Percentiles rank a stretch among this genome's conserved stretches.
phyloP scores from a whole-genome alignment of 2,329 filamentous ascomycete genomes.

The Thelonectria discophora region DNA sequence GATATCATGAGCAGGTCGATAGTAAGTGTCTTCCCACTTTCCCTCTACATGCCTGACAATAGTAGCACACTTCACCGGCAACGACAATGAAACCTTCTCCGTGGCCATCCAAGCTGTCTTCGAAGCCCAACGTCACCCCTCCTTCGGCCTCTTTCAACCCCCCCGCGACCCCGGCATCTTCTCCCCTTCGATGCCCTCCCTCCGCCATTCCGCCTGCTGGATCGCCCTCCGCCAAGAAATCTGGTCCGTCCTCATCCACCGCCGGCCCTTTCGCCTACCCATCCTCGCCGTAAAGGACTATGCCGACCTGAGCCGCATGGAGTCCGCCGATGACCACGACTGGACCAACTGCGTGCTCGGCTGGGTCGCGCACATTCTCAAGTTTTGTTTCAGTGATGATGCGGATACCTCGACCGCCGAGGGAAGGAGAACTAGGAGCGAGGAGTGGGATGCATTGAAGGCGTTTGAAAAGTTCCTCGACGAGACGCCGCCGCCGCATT shows the following conservation, averaged over 20 bases:
- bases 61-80: conserved; percentile 26
- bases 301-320: conserved; percentile 15
- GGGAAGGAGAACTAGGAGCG: background rate
- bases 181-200: conserved; percentile 21
- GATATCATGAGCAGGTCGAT: conserved; percentile 31
- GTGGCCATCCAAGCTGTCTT: conserved; percentile 27
- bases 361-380: conserved; percentile 28
- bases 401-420: background rate
- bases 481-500: conserved; percentile 19
- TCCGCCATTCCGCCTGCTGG: conserved; percentile 24
- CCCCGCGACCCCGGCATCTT: conserved; percentile 23
- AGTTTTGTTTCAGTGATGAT: conserved; percentile 23
- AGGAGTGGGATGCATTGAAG: conserved; percentile 26
- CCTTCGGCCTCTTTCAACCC: conserved; percentile 17
- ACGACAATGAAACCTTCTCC: conserved; percentile 27
- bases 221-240: conserved; percentile 30
- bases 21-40: conserved; percentile 2
- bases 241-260: conserved; percentile 28
- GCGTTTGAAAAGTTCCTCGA: conserved; percentile 23
- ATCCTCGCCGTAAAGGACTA: conserved; percentile 23
- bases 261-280: conserved; percentile 26
- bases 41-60: background rate
- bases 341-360: conserved; percentile 27
- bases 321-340: conserved; percentile 23
- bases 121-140: conserved; percentile 20